Evolutionary conservation across 176 grass and related monocot species (phyloP), one percentile per base, ranked within the genome.

Genomic region (barley (Hordeum vulgare)): DNA sequence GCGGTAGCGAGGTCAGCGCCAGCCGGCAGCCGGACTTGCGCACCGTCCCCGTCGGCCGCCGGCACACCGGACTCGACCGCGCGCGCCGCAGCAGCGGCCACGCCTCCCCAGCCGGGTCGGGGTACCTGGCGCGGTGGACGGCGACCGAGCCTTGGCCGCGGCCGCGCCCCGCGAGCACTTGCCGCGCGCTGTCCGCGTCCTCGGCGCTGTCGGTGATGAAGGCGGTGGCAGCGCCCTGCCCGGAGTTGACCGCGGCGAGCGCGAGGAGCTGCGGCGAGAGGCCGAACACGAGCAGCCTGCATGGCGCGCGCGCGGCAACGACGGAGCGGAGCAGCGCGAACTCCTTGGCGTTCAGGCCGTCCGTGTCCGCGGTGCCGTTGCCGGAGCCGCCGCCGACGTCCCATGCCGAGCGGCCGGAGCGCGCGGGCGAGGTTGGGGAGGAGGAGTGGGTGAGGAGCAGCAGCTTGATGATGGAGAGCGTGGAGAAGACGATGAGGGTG

Each of bases 261-360:
- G 77, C 79, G 45, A 86, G 31, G 54, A 89, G 89, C 79, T 96
- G 90, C 64, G 77, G 85, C 12, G 88, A 89, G 28, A 91, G 86
- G 25, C 90, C 94, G 77, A 93, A 96, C 8, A 93, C 88, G 15
- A 93, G 75, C 60, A 96, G 80, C 71, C 90, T 81, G 83, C 90
- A 93, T 3, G 86, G 90, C 4, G 83, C 73, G 21, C 90, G 90
- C 27, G 67, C 81, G 17, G 86, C 85, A 53, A 96, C 83, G 24
- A 96, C 80, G 66, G 81, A 81, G 66, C 85, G 83, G 72, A 91
- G 85, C 28, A 92, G 17, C 4, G 57, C 53, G 74, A 93, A 78
- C 86, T 96, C 90, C 70, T 79, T 89, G 20, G 58, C 66, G 71
- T 73, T 56, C 4, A 91, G 90, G 27, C n/a, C 71, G 71, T 51